Evolutionary conservation across 495 filamentous ascomycete species (phyloP), one percentile per base, ranked within the genome.

Genomic region (Xylaria acuta): DNA sequence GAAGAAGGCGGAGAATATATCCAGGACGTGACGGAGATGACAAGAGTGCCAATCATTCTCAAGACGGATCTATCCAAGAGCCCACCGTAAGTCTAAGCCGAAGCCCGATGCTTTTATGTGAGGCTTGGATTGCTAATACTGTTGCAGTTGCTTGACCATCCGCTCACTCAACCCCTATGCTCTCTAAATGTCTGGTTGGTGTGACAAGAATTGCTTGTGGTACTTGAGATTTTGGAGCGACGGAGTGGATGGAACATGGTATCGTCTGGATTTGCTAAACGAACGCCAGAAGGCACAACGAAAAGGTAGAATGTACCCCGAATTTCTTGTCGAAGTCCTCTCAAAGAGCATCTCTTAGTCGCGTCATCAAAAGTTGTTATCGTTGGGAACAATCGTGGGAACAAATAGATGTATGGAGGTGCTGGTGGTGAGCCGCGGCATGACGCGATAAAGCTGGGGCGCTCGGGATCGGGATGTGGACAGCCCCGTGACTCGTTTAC

Each of bases 61-160:
- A 99, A 98, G 90, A 99, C 96, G 43, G 96, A 99, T 83, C 88
- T 99, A 76, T 93, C 88, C 86, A 99, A 98, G 92, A 98, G 96
- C 81, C 96, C 96, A 83, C 96, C 96, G 93, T 98, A 92, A 86
- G 95, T 93, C 75, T 11, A 20, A 18, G 34, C 53, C 1, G 36
- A 59, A 27, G n/a, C 22, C 32, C 12, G 25, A 43, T 41, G 5
- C 11, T 67, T 25, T 49, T 1, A 41, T 34, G 6, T 27, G 51
- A 47, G 20, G 36, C 12, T 22, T 27, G 2, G 25, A 22, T 25
- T 49, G 40, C 89, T 84, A 84, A 86, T 72, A 67, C 69, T 41
- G 53, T 74, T 18, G 51, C 73, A 98, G 95, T 66, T 99, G 96
- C 87, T 85, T 99, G 79, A 99, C 96, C 8, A 98, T 99, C 79